Percentiles rank a stretch among this genome's conserved stretches.
phyloP scores from a whole-genome alignment of 108 stramenopile genomes.

The Cyclotella sp. region DNA sequence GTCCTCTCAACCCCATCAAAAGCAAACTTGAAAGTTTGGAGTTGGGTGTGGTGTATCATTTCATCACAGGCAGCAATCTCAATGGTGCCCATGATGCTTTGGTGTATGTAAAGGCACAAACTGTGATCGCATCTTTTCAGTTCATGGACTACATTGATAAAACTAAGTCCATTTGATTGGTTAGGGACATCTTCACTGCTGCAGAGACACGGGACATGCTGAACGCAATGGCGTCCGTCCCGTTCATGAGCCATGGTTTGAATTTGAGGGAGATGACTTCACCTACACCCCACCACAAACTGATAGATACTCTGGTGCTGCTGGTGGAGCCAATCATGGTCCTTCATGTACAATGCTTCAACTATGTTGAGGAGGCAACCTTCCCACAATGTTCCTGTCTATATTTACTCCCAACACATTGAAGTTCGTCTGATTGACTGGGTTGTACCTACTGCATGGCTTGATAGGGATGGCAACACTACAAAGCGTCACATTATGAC shows the following conservation, averaged over 20 bases:
- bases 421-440: neutral
- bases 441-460: neutral
- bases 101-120: neutral
- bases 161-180: neutral
- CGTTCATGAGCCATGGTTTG: too few species aligned
- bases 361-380: neutral
- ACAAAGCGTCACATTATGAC: neutral
- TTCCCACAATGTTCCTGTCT: neutral
- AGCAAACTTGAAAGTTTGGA: too few species aligned
- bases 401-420: too few species aligned
- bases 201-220: neutral
- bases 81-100: too few species aligned
- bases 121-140: neutral
- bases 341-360: neutral
- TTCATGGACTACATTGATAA: neutral
- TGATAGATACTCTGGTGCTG: neutral
- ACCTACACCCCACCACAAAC: neutral
- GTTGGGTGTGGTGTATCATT: neutral
- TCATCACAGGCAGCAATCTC: neutral
- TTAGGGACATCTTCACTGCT: neutral
- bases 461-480: conserved; percentile 1
- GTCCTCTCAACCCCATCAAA: neutral
- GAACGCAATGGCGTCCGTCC: neutral
- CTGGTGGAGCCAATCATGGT: neutral
- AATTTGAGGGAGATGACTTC: neutral